Evolutionary conservation across 805 yeast species (phyloP), one percentile per base, ranked within the genome.

Genomic region (Vanderwaltozyma tropicalis): DNA sequence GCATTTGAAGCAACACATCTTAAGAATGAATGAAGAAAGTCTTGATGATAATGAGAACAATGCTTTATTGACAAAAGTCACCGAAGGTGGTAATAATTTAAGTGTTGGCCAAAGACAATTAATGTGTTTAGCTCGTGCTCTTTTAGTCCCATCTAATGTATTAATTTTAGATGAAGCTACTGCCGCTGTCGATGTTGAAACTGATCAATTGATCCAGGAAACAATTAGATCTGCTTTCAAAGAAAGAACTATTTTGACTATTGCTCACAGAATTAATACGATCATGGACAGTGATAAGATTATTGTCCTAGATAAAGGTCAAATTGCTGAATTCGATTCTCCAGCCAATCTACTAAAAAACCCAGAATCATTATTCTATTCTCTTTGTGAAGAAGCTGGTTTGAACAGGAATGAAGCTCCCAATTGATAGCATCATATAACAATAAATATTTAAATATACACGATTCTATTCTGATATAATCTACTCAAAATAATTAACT

Each of bases 131-230:
- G 87, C 89, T 0, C 67, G 94, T 55, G 92, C 88, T 1, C 63
- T 83, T 42, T 67, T 80, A 45, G 77, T 76, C 43, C 71, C 75
- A 28, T 66, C 76, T 6, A 74, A 76, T 42, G 71, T 83, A 30
- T 66, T 83, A 44, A 77, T 83, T 8, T 62, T 83, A 50, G 94
- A 83, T 59, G 94, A 83, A 61, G 94, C 94, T 11, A 83, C 94
- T 2, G 92, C 94, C 4, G 87, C 89, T 5, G 92, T 83, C 36
- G 94, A 83, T 61, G 88, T 82, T 27, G 85, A 81, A 53, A 83
- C 94, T 2, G 94, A 83, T 59, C 64, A 75, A 43, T 71, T 82
- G 39, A 69, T 83, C 37, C 94, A 83, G 63, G 75, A 79, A 43
- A 83, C 94, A 1, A 83, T 83, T 36, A 70, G 92, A 60, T 62